Percentiles rank a stretch among this genome's conserved stretches.
These are phyloP conservation scores for Isatis lusitanica DNA, from an alignment of 441 rosid species.

Conservation along the genomic window DNA sequence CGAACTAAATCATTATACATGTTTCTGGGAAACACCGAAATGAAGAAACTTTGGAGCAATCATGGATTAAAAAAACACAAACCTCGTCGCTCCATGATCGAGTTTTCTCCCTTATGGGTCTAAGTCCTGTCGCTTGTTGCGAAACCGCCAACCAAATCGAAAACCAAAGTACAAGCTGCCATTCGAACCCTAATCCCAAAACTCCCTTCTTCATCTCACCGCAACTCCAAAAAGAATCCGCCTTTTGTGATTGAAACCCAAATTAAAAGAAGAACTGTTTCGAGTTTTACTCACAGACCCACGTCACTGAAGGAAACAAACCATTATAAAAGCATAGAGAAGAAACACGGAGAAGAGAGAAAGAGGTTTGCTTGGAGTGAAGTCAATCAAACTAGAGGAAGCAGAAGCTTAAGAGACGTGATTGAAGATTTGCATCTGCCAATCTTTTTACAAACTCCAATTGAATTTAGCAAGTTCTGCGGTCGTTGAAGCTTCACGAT, in stretches of 20 bases:
- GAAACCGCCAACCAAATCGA: constrained; percentile 54
- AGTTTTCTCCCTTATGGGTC: constrained; percentile 83
- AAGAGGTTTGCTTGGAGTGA: constrained; percentile 55
- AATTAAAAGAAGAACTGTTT: constrained; percentile 27
- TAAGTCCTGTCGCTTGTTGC: constrained; percentile 58
- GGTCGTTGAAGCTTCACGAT: constrained; percentile 36
- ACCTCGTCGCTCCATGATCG: constrained; percentile 96
- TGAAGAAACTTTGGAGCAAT: constrained; percentile 14
- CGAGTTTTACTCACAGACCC: constrained; percentile 19
- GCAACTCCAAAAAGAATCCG: constrained; percentile 30
- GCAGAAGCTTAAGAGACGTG: constrained; percentile 1
- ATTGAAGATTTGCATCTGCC: not conserved
- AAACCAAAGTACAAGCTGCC: constrained; percentile 45
- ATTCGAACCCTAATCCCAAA: constrained; percentile 48
- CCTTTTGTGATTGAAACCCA: constrained; percentile 6
- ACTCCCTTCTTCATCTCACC: constrained; percentile 48
- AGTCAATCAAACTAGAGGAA: constrained; percentile 45
- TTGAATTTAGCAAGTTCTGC: constrained; percentile 2
- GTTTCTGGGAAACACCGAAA: constrained; percentile 17
- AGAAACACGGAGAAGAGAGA: constrained; percentile 3
- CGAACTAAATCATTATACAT: not conserved
- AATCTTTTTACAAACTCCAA: not conserved
- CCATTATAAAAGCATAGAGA: constrained; percentile 15
- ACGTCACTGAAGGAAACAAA: constrained; percentile 19
- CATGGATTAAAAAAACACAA: constrained; percentile 11